phyloP scores from a whole-genome alignment of 352 stramenopile species.

The Elongisporangium undulatum region DNA sequence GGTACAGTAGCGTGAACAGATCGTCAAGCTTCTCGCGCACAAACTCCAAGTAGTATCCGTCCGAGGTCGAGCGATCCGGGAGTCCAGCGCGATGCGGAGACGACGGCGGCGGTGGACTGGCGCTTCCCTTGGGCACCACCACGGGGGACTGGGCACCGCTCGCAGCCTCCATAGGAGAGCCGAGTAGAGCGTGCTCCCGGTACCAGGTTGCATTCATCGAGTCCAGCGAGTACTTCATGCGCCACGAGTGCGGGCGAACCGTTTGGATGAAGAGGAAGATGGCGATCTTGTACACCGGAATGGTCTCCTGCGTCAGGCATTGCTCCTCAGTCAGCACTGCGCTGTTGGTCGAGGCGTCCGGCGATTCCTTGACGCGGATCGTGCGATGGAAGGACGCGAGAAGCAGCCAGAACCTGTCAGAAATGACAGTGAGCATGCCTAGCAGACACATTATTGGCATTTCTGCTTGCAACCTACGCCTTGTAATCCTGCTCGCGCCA shows the following conservation, averaged over 20 bases:
- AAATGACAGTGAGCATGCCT: background rate
- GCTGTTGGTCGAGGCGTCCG: constrained; percentile 5
- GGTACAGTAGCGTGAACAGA: constrained; percentile 67
- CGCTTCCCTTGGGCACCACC: constrained; percentile 19
- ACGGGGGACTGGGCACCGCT: constrained; percentile 25
- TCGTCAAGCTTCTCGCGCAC: constrained; percentile 76
- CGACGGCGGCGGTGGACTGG: constrained; percentile 55
- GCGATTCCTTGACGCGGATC: constrained; percentile 37
- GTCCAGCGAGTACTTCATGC: constrained; percentile 68
- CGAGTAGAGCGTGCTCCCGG: constrained; percentile 34
- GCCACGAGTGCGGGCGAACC: constrained; percentile 72
- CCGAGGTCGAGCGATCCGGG: constrained; percentile 72
- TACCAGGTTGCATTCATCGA: constrained; percentile 82
- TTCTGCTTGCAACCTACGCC: constrained; percentile 17
- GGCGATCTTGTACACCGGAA: constrained; percentile 74
- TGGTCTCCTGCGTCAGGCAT: constrained; percentile 37
- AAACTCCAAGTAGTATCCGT: constrained; percentile 78
- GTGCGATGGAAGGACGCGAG: constrained; percentile 74
- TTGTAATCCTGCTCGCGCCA: constrained; percentile 82
- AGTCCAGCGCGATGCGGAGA: constrained; percentile 76
- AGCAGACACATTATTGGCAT: background rate
- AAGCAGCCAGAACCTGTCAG: constrained; percentile 65
- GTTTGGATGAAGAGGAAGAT: constrained; percentile 82
- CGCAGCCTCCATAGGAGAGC: background rate
- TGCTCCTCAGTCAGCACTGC: constrained; percentile 47